Evolutionary conservation across 2,329 filamentous ascomycete species (phyloP).

Genomic region (Nothomitra cinnamomea): DNA sequence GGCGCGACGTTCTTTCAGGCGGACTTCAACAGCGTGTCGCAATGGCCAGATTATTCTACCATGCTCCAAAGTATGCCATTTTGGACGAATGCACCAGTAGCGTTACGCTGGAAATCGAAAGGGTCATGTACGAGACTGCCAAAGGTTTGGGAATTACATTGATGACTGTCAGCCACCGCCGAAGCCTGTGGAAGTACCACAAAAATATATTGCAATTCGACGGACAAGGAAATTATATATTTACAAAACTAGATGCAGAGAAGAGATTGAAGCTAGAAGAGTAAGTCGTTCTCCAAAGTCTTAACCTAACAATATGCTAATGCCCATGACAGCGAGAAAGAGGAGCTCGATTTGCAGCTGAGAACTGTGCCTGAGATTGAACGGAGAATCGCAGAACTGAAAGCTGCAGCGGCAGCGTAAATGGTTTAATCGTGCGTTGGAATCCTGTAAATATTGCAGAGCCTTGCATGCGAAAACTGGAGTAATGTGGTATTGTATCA

Average conservation of each 20-base stretch:
- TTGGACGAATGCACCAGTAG: conserved; percentile 91
- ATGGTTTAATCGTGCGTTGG: not conserved
- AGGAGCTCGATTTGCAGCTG: conserved; percentile 75
- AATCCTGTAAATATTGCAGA: not conserved
- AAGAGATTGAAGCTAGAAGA: conserved; percentile 74
- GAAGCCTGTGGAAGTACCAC: conserved; percentile 94
- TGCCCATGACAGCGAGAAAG: conserved; percentile 48
- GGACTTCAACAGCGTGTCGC: conserved; percentile 91
- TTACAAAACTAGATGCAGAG: conserved; percentile 79
- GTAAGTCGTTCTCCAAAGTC: conserved; percentile 23
- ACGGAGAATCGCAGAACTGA: conserved; percentile 67
- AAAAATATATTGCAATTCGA: conserved; percentile 91
- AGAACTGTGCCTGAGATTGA: conserved; percentile 78
- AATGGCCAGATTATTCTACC: conserved; percentile 92
- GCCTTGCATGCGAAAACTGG: not conserved
- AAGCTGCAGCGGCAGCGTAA: not conserved
- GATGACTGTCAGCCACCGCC: conserved; percentile 87
- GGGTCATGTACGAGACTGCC: conserved; percentile 92
- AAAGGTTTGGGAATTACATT: conserved; percentile 83
- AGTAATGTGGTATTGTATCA: not conserved
- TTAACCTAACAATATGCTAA: conserved; percentile 9
- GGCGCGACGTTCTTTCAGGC: conserved; percentile 83
- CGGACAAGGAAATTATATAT: conserved; percentile 80
- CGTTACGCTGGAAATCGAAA: conserved; percentile 89
- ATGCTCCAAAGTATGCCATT: conserved; percentile 82